Conservation (phyloP, 805 yeast species). For the Candida nonsorbophila region DNA sequence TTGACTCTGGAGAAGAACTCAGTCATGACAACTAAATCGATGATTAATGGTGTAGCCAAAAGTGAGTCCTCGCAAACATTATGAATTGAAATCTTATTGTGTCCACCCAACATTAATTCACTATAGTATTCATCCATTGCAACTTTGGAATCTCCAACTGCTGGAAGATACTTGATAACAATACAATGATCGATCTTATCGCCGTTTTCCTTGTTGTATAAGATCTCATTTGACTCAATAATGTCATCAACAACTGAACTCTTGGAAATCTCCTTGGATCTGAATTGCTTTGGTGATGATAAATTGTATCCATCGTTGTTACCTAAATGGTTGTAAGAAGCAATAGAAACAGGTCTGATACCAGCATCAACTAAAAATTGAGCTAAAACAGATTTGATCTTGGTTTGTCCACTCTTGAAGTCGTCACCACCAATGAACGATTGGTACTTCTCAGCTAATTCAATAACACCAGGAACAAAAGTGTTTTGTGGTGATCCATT, state of each 20-base stretch:
- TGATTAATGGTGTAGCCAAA: conserved; percentile 90
- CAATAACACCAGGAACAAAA: conserved; percentile 91
- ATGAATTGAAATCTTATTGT: conserved; percentile 88
- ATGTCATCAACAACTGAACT: conserved; percentile 92
- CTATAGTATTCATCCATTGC: conserved; percentile 99
- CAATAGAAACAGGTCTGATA: conserved; percentile 89
- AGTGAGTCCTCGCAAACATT: conserved; percentile 95
- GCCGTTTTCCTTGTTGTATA: conserved; percentile 78
- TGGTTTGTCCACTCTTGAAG: conserved; percentile 95
- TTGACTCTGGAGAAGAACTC: conserved; percentile 86
- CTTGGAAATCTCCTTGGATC: conserved; percentile 92
- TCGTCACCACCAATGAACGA: conserved; percentile 94
- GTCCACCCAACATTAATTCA: conserved; percentile 96
- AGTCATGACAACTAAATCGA: conserved; percentile 84
- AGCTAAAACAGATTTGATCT: conserved; percentile 91
- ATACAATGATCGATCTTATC: conserved; percentile 86
- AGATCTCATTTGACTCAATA: conserved; percentile 77
- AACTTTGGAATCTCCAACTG: conserved; percentile 94
- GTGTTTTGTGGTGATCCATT: conserved; percentile 98
- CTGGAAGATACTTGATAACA: conserved; percentile 89
- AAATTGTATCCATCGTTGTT: conserved; percentile 93
- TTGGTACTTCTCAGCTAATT: conserved; percentile 73
- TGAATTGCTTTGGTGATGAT: conserved; percentile 87
- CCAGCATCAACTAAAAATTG: conserved; percentile 97
- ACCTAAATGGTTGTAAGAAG: conserved; percentile 94